phyloP scores from a whole-genome alignment of 768 basidiomycete genomes.

The Panaeolus papilionaceus region DNA sequence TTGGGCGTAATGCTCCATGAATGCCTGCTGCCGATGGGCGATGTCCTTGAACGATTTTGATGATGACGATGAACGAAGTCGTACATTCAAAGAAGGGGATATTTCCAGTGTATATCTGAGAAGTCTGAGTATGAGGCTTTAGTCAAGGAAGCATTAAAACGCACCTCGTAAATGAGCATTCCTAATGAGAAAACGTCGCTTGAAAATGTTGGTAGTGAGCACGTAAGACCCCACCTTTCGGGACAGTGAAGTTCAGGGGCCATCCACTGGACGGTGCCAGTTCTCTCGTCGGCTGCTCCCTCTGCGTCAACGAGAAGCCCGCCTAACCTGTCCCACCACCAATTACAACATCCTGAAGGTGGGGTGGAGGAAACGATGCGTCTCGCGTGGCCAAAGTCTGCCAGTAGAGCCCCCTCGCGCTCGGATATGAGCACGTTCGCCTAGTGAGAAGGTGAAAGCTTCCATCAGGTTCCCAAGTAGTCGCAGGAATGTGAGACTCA shows the following conservation, averaged over 20 bases:
- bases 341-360: neutral
- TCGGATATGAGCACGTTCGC: conserved; percentile 25
- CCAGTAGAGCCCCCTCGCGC: conserved; percentile 20
- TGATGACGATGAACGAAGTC: conserved; percentile 20
- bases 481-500: neutral
- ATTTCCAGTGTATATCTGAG: conserved; percentile 23
- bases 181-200: conserved; percentile 39
- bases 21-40: conserved; percentile 17
- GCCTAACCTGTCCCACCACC: neutral
- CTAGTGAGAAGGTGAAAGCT: conserved; percentile 11
- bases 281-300: conserved; percentile 27
- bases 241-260: conserved; percentile 34
- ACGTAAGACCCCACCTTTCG: conserved; percentile 18
- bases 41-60: conserved; percentile 21
- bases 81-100: conserved; percentile 22
- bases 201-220: conserved; percentile 28
- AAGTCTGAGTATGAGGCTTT: neutral
- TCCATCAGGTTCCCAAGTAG: neutral
- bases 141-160: neutral
- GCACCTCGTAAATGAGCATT: conserved; percentile 34
- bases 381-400: conserved; percentile 27
- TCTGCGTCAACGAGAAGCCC: neutral
- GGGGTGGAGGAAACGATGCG: neutral
- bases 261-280: conserved; percentile 33
- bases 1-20: conserved; percentile 18